phyloP scores from a whole-genome alignment of 192 early-diverging fungal species.

The Umbelopsis sp. region DNA sequence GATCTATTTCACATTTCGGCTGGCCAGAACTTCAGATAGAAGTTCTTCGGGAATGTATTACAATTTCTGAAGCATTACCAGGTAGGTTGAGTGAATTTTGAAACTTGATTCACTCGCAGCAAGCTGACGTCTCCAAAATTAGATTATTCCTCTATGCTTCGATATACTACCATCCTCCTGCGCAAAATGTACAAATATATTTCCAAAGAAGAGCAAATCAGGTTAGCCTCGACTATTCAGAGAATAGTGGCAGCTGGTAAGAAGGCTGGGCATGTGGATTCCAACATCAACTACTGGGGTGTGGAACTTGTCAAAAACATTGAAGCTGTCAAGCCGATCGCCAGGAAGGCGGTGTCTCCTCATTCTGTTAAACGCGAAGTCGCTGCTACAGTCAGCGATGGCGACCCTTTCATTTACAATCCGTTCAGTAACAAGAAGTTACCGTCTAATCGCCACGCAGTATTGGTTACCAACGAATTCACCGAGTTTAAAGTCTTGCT shows the following conservation, averaged over 20 bases:
- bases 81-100: slow-evolving; percentile 49
- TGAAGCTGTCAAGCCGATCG: slow-evolving; percentile 52
- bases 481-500: slow-evolving; percentile 71
- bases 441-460: slow-evolving; percentile 25
- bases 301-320: slow-evolving; percentile 57
- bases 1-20: slow-evolving; percentile 48
- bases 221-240: slow-evolving; percentile 56
- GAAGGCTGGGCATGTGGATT: slow-evolving; percentile 48
- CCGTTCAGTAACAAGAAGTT: slow-evolving; percentile 66
- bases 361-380: slow-evolving; percentile 47
- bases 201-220: slow-evolving; percentile 63
- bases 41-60: slow-evolving; percentile 73
- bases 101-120: neutral
- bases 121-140: neutral
- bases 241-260: slow-evolving; percentile 55
- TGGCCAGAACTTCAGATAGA: slow-evolving; percentile 83
- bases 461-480: slow-evolving; percentile 68
- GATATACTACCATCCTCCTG: slow-evolving; percentile 66
- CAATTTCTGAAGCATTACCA: slow-evolving; percentile 65
- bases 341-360: slow-evolving; percentile 59
- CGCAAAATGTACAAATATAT: slow-evolving; percentile 64
- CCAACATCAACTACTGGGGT: slow-evolving; percentile 57
- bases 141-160: slow-evolving; percentile 65
- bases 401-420: slow-evolving; percentile 81
- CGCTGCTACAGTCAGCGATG: slow-evolving; percentile 33